Percentiles rank a stretch among this genome's conserved stretches.
These are phyloP conservation scores for Suillus hirtellus DNA, from an alignment of 768 basidiomycete genomes.

Conservation along the genomic window DNA sequence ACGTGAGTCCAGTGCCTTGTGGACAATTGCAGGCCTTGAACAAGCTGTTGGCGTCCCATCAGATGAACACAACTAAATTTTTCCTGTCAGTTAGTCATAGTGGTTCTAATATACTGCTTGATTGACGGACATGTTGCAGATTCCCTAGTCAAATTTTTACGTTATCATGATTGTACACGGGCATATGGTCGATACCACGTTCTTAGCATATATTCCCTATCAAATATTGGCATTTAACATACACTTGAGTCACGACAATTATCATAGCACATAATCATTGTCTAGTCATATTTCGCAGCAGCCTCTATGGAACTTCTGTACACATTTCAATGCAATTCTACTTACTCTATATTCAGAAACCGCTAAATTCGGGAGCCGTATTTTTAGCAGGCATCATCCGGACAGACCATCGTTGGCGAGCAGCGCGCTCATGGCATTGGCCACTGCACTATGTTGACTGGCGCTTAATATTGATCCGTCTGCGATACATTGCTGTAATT, in stretches of 20 bases:
- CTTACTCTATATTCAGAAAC: not conserved
- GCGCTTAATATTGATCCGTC: slow-evolving; percentile 50
- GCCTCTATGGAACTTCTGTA: not conserved
- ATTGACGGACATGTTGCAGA: not conserved
- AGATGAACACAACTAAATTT: not conserved
- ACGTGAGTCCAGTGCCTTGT: not conserved
- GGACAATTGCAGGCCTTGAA: not conserved
- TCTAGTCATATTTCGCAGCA: slow-evolving; percentile 4
- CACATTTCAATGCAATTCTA: not conserved
- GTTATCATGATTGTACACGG: not conserved
- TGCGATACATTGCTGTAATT: slow-evolving; percentile 67
- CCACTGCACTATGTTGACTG: slow-evolving; percentile 53
- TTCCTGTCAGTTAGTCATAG: not conserved
- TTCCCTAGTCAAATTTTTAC: not conserved
- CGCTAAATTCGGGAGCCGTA: not conserved
- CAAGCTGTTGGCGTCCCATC: not conserved
- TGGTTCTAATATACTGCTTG: not conserved
- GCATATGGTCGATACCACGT: not conserved
- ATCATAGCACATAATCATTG: not conserved
- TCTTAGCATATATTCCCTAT: not conserved
- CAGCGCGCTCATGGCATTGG: slow-evolving; percentile 44
- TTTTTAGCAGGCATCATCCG: not conserved
- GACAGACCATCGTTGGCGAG: slow-evolving; percentile 38
- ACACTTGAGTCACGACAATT: not conserved
- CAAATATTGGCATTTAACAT: not conserved